phyloP scores from a whole-genome alignment of 2,329 filamentous ascomycete genomes.

The Phyllachora maydis region DNA sequence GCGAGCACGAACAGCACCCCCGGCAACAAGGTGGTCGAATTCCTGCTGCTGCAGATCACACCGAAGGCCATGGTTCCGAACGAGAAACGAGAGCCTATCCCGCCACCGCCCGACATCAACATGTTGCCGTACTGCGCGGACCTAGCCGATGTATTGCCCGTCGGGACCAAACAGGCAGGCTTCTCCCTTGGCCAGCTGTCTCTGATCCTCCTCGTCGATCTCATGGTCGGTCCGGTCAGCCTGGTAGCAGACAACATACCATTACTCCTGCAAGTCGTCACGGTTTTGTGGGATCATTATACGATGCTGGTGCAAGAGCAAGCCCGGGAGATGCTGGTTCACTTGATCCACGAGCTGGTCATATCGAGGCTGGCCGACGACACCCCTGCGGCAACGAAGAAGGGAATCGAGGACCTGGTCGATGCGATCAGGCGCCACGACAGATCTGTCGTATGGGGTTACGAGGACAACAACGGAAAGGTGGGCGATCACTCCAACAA shows the following conservation, averaged over 20 bases:
- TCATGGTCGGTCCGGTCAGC: slow-evolving; percentile 84
- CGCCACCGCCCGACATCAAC: slow-evolving; percentile 51
- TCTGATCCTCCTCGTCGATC: slow-evolving; percentile 79
- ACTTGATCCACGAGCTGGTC: slow-evolving; percentile 89
- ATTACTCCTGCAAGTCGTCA: slow-evolving; percentile 71
- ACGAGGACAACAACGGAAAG: slow-evolving; percentile 78
- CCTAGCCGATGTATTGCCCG: slow-evolving; percentile 54
- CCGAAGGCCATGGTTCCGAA: slow-evolving; percentile 95
- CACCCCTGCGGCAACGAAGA: slow-evolving; percentile 37
- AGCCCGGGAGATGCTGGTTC: slow-evolving; percentile 91
- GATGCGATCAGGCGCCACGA: slow-evolving; percentile 76
- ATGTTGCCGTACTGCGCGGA: slow-evolving; percentile 81
- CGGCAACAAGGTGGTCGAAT: slow-evolving; percentile 84
- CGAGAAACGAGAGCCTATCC: slow-evolving; percentile 51
- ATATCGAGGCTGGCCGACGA: slow-evolving; percentile 59
- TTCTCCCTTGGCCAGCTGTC: slow-evolving; percentile 87
- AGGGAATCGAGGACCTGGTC: slow-evolving; percentile 69
- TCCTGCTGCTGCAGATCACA: slow-evolving; percentile 73
- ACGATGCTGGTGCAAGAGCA: slow-evolving; percentile 89
- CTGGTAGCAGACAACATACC: slow-evolving; percentile 63
- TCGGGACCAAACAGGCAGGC: slow-evolving; percentile 78
- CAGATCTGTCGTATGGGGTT: slow-evolving; percentile 71
- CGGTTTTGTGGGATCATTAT: slow-evolving; percentile 95
- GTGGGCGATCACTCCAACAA: slow-evolving; percentile 53
- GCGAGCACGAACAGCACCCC: slow-evolving; percentile 56